Conservation (phyloP, 345 rosid species). For the Syzygium grande region DNA sequence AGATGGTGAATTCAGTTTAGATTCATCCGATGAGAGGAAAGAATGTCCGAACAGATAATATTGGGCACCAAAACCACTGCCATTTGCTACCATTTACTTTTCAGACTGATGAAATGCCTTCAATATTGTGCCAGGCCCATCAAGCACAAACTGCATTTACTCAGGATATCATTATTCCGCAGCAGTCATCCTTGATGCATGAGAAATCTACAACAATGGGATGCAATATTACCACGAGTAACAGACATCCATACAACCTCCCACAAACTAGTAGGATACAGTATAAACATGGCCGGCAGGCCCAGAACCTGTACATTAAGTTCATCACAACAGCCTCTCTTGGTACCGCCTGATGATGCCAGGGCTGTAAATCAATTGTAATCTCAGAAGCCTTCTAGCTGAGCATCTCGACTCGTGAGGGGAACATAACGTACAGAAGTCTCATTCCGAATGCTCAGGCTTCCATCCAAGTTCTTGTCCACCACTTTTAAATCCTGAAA, state of each 20-base stretch:
- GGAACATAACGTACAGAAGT: constrained; percentile 91
- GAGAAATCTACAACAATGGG: background rate
- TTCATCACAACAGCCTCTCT: background rate
- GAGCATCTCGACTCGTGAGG: constrained; percentile 79
- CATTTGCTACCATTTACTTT: background rate
- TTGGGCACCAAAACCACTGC: background rate
- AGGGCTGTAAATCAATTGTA: background rate
- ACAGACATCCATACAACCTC: background rate
- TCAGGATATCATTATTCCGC: background rate
- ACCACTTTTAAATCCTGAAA: constrained; percentile 79
- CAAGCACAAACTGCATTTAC: background rate
- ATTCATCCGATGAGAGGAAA: background rate
- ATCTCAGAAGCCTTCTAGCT: constrained; percentile 26
- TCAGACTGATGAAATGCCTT: background rate
- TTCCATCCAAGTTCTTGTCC: constrained; percentile 74
- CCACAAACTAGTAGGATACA: background rate
- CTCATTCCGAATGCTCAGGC: constrained; percentile 46
- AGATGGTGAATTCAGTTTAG: background rate
- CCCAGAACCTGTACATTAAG: background rate
- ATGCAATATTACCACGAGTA: background rate
- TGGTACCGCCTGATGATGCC: background rate
- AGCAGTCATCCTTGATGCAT: background rate
- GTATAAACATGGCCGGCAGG: background rate
- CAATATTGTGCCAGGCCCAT: background rate
- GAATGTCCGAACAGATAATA: background rate